These are phyloP conservation scores for Trichophyton mentagrophytes DNA, from an alignment of 2,329 filamentous ascomycete species.

Conservation along the genomic window DNA sequence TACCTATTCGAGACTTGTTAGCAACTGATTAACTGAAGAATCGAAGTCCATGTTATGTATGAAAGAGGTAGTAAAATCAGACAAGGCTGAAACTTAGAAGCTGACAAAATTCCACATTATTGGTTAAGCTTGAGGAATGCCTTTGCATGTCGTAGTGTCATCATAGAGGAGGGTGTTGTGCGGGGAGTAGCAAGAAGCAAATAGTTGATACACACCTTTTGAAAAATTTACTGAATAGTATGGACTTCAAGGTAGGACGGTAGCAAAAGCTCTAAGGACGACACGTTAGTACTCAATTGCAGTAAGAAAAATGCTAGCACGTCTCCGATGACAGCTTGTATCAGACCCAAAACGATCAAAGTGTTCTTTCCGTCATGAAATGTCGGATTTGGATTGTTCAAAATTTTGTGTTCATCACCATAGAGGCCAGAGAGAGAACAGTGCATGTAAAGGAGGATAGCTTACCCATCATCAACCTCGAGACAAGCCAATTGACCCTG, in stretches of 20 bases:
- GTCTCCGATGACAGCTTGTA: not conserved
- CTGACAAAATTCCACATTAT: conserved; percentile 50
- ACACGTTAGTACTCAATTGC: not conserved
- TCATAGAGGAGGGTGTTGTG: conserved; percentile 36
- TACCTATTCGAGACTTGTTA: conserved; percentile 6
- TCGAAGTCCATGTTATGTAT: conserved; percentile 2
- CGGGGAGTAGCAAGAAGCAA: not conserved
- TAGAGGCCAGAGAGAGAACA: not conserved
- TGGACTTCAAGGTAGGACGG: not conserved
- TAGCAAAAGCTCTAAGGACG: not conserved
- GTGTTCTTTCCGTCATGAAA: conserved; percentile 38
- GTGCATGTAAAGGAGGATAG: not conserved
- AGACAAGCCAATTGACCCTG: not conserved
- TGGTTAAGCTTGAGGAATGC: conserved; percentile 56
- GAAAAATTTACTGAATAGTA: not conserved
- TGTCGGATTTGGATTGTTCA: conserved; percentile 49
- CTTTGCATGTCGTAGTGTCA: conserved; percentile 51
- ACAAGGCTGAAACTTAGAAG: conserved; percentile 58
- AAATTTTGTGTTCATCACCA: conserved; percentile 31
- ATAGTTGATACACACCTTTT: not conserved
- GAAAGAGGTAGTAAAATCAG: conserved; percentile 33
- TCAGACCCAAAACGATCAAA: not conserved
- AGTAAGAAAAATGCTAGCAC: conserved; percentile 1
- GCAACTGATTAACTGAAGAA: conserved; percentile 19
- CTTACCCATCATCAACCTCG: not conserved